Evolutionary conservation across 257 asterid genomes (phyloP).

Genomic region (Paulownia fortunei): DNA sequence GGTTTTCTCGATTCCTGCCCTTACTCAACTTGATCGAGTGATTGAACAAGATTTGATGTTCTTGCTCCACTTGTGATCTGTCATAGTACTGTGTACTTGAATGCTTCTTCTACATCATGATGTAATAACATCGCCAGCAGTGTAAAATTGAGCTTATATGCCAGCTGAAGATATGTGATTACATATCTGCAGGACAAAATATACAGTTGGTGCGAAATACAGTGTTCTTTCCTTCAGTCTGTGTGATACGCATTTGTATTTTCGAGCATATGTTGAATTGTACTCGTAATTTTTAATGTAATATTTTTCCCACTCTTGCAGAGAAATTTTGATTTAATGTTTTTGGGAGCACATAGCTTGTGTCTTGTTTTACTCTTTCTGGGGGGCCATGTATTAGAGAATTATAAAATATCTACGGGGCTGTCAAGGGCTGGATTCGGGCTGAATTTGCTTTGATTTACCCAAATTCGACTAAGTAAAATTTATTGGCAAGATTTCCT

Average conservation of each 20-base stretch:
- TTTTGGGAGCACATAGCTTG: too few relatives aligned
- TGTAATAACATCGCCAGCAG: constrained; percentile 22
- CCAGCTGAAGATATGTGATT: neutral
- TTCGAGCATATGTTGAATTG: neutral
- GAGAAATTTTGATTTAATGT: too few relatives aligned
- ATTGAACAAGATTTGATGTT: constrained; percentile 13
- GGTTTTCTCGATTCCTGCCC: constrained; percentile 16
- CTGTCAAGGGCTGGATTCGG: too few relatives aligned
- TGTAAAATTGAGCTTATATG: constrained; percentile 20
- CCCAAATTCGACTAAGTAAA: too few relatives aligned
- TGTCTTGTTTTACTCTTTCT: too few relatives aligned
- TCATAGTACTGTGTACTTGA: neutral
- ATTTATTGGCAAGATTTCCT: too few relatives aligned
- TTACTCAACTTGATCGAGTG: constrained; percentile 3
- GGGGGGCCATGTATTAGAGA: too few relatives aligned
- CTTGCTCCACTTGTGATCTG: neutral
- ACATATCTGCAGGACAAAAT: neutral
- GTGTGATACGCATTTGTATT: neutral
- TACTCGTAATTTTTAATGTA: too few relatives aligned
- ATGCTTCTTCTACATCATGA: constrained; percentile 6
- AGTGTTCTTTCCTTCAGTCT: neutral
- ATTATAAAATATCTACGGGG: too few relatives aligned
- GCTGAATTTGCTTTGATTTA: too few relatives aligned
- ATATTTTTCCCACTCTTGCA: too few relatives aligned
- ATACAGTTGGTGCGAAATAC: neutral